phyloP scores from a whole-genome alignment of 768 basidiomycete genomes.

The Russula compacta region DNA sequence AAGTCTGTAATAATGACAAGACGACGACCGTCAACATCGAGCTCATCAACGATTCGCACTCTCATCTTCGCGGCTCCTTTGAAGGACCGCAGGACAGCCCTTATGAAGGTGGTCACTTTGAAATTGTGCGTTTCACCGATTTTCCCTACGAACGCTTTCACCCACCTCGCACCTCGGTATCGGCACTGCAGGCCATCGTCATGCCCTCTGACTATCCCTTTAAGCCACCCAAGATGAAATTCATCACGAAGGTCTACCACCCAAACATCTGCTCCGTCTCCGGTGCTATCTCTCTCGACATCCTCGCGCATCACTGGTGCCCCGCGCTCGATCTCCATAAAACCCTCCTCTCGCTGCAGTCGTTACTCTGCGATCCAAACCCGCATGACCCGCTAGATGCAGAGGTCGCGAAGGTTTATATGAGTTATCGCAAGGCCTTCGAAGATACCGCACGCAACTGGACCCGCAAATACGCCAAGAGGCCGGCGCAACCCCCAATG shows the following conservation, averaged over 20 bases:
- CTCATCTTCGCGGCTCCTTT: slow-evolving; percentile 87
- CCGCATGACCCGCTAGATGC: slow-evolving; percentile 96
- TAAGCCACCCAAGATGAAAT: slow-evolving; percentile 95
- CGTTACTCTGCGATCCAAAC: slow-evolving; percentile 84
- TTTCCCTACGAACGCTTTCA: neutral
- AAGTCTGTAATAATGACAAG: slow-evolving; percentile 93
- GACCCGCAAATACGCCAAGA: slow-evolving; percentile 87
- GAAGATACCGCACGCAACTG: slow-evolving; percentile 90
- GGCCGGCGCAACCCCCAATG: slow-evolving; percentile 32
- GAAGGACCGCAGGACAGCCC: slow-evolving; percentile 87
- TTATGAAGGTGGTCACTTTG: slow-evolving; percentile 83
- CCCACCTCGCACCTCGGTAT: neutral
- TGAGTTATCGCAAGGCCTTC: slow-evolving; percentile 77
- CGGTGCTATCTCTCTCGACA: slow-evolving; percentile 90
- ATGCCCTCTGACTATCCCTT: slow-evolving; percentile 88
- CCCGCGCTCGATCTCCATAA: slow-evolving; percentile 92
- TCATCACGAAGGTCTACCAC: slow-evolving; percentile 93
- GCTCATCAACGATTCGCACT: slow-evolving; percentile 79
- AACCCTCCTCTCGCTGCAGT: slow-evolving; percentile 89
- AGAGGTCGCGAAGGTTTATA: slow-evolving; percentile 94
- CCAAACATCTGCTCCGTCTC: slow-evolving; percentile 91
- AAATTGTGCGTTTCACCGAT: slow-evolving; percentile 57
- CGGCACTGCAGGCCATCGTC: slow-evolving; percentile 61
- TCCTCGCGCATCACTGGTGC: slow-evolving; percentile 80
- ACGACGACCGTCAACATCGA: slow-evolving; percentile 77